A percentile compares a stretch with the other conserved stretches of the same genome.
phyloP scores from a whole-genome alignment of 2,329 filamentous ascomycete genomes.

The Colletotrichum lindemuthianum region DNA sequence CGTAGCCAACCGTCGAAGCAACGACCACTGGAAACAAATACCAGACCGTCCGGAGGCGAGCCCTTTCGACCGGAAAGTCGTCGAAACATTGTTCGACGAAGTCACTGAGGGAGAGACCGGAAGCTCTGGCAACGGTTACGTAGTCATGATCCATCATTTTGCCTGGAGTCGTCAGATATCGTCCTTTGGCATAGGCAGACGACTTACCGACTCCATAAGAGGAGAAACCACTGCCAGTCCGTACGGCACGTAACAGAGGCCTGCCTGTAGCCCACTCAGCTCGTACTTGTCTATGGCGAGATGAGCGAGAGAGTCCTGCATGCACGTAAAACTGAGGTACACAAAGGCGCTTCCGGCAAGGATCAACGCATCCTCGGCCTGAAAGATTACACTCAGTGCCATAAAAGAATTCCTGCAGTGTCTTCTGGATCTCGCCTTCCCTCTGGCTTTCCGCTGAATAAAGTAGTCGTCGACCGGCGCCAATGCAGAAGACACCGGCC shows the following conservation, averaged over 20 bases:
- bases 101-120: slow-evolving; percentile 4
- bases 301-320: slow-evolving; percentile 14
- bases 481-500: slow-evolving; percentile 5
- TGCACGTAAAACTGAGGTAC: slow-evolving; percentile 11
- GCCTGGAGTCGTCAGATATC: background rate
- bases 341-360: slow-evolving; percentile 9
- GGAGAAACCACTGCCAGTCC: slow-evolving; percentile 1
- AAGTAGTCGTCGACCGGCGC: background rate
- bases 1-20: slow-evolving; percentile 6
- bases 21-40: slow-evolving; percentile 6
- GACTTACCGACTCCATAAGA: slow-evolving; percentile 7
- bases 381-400: slow-evolving; percentile 1
- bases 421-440: background rate
- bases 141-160: slow-evolving; percentile 19
- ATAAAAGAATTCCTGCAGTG: slow-evolving; percentile 1
- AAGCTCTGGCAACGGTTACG: background rate
- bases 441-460: too few relatives aligned
- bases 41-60: slow-evolving; percentile 6
- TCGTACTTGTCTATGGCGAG: slow-evolving; percentile 7
- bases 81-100: background rate
- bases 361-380: slow-evolving; percentile 2
- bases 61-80: slow-evolving; percentile 7
- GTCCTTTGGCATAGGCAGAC: too few relatives aligned
- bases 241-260: slow-evolving; percentile 16
- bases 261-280: slow-evolving; percentile 5